phyloP scores from a whole-genome alignment of 176 grass and related monocot genomes.

The Juncus inflexus region DNA sequence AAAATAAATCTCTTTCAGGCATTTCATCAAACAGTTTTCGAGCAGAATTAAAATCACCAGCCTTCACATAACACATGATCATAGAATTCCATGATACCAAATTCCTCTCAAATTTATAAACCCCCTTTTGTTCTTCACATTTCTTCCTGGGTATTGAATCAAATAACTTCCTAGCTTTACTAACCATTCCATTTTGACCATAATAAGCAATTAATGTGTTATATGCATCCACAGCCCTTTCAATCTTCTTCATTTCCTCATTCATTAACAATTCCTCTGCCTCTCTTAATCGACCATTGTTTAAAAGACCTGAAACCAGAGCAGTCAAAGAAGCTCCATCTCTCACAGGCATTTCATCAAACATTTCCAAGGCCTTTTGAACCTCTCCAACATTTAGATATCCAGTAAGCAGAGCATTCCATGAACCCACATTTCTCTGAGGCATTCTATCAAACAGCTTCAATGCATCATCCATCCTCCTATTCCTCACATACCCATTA shows the following conservation, averaged over 20 bases:
- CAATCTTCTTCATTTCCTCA: too few relatives aligned
- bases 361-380: constrained; percentile 41
- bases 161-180: constrained; percentile 8
- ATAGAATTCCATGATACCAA: constrained; percentile 56
- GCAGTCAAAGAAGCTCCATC: constrained; percentile 62
- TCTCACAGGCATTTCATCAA: constrained; percentile 32
- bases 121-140: constrained; percentile 33
- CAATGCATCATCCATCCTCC: constrained; percentile 39
- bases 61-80: constrained; percentile 63
- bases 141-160: background rate
- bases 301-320: constrained; percentile 45
- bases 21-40: constrained; percentile 45
- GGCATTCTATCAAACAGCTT: constrained; percentile 58
- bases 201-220: background rate
- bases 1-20: constrained; percentile 51
- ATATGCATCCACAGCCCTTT: too few relatives aligned
- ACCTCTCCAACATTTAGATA: constrained; percentile 63
- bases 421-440: constrained; percentile 44
- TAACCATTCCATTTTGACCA: constrained; percentile 7
- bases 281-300: too few relatives aligned
- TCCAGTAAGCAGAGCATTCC: constrained; percentile 73
- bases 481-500: constrained; percentile 46
- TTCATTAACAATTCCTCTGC: too few relatives aligned
- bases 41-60: constrained; percentile 26
- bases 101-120: constrained; percentile 37